Evolutionary conservation across 805 yeast species (phyloP).

Genomic region (Ogataea degrootiae): DNA sequence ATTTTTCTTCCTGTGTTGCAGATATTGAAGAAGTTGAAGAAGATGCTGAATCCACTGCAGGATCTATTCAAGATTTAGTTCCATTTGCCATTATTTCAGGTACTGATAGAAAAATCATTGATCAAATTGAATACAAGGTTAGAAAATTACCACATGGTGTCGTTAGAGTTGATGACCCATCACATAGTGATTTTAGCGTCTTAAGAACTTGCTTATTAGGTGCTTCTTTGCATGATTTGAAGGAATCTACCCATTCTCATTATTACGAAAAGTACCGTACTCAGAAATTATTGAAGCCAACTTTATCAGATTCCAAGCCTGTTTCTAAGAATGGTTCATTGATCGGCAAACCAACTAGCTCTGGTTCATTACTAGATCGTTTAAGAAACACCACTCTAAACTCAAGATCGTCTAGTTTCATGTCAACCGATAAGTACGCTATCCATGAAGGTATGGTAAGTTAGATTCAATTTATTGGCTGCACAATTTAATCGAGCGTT

Average conservation of each 20-base stretch:
- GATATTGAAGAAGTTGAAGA: conserved; percentile 24
- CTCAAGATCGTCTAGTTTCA: conserved; percentile 20
- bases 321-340: conserved; percentile 11
- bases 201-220: conserved; percentile 72
- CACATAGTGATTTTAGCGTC: conserved; percentile 73
- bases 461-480: not conserved
- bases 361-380: conserved; percentile 20
- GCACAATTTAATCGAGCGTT: too few species aligned
- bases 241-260: conserved; percentile 66
- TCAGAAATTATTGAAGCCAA: conserved; percentile 27
- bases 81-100: conserved; percentile 95
- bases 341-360: conserved; percentile 15
- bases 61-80: conserved; percentile 30
- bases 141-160: conserved; percentile 84
- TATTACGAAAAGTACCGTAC: conserved; percentile 78
- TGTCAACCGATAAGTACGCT: conserved; percentile 14
- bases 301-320: conserved; percentile 3
- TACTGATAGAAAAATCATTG: conserved; percentile 59
- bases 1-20: conserved; percentile 27
- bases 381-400: conserved; percentile 14
- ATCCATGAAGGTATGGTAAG: conserved; percentile 12
- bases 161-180: conserved; percentile 76
- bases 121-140: conserved; percentile 71
- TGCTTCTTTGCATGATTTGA: conserved; percentile 75
- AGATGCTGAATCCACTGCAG: conserved; percentile 8